These are phyloP conservation scores for Gnomoniopsis smithogilvyi DNA, from an alignment of 2,329 filamentous ascomycete species.

Conservation along the genomic window DNA sequence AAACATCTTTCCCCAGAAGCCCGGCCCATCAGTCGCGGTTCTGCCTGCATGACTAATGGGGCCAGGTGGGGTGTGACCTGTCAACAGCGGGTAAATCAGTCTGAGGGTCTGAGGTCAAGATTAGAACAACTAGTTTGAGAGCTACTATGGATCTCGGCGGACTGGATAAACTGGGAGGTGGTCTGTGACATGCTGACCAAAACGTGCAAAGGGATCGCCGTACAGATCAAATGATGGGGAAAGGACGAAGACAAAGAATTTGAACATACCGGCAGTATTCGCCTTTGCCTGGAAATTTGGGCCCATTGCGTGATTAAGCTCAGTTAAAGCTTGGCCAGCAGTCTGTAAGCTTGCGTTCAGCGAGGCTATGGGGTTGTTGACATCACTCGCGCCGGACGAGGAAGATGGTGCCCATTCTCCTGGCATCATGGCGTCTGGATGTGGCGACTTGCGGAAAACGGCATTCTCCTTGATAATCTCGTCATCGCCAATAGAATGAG, in stretches of 20 bases:
- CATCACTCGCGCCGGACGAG: not conserved
- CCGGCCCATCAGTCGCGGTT: not conserved
- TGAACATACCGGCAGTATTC: conserved; percentile 9
- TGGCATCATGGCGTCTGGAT: conserved; percentile 8
- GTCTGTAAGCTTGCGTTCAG: conserved; percentile 4
- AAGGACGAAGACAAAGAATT: not conserved
- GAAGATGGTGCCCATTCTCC: conserved; percentile 7
- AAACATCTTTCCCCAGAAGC: conserved; percentile 13
- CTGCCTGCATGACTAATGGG: not conserved
- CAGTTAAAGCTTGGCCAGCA: not conserved
- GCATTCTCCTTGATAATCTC: conserved; percentile 7
- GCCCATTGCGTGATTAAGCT: not conserved
- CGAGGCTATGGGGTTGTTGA: not conserved
- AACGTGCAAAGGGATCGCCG: not conserved
- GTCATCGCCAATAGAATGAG: conserved; percentile 6
- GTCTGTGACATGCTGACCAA: no score
- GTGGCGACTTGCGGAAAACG: conserved; percentile 16
- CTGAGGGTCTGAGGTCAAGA: not conserved
- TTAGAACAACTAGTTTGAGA: not conserved
- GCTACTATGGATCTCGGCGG: not conserved
- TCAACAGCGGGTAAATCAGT: not conserved
- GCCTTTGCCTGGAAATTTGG: not conserved
- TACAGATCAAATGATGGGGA: not conserved
- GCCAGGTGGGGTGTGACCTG: not conserved
- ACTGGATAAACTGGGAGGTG: not conserved